Conservation (phyloP, 164 flowering plant species). For the Piper longum region DNA sequence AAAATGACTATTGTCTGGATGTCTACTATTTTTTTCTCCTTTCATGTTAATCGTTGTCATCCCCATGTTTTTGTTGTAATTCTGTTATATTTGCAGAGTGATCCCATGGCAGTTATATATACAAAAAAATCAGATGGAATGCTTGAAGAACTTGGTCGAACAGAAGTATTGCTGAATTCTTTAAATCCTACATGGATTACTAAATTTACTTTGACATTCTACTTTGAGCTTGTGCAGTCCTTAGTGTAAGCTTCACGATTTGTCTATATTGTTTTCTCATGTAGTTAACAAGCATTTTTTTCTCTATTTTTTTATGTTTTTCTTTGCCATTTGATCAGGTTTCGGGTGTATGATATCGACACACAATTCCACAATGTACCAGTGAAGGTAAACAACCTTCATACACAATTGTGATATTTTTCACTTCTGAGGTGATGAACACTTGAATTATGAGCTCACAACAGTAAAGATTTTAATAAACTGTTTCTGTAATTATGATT, state of each 20-base stretch:
- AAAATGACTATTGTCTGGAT: too few relatives aligned
- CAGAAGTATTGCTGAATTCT: conserved; percentile 70
- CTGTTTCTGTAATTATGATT: too few relatives aligned
- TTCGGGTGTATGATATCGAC: conserved; percentile 72
- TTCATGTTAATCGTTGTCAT: background rate
- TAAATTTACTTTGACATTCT: conserved; percentile 37
- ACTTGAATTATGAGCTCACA: background rate
- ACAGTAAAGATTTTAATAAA: background rate
- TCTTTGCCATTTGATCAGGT: conserved; percentile 28
- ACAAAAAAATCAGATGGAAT: conserved; percentile 56
- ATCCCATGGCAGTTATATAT: conserved; percentile 63
- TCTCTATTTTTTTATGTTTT: background rate
- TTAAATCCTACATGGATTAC: conserved; percentile 63
- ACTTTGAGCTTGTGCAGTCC: conserved; percentile 66
- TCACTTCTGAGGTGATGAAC: background rate
- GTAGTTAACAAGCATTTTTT: background rate
- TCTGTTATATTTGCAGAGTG: conserved; percentile 42
- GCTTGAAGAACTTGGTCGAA: conserved; percentile 63
- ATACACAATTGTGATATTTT: background rate
- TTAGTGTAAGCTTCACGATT: conserved; percentile 48
- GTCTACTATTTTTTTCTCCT: too few relatives aligned
- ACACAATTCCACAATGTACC: conserved; percentile 60
- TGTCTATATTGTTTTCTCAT: background rate
- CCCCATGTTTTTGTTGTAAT: background rate
- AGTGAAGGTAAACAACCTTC: conserved; percentile 42